phyloP scores from a whole-genome alignment of 345 rosid genomes.

The Hevea brasiliensis region DNA sequence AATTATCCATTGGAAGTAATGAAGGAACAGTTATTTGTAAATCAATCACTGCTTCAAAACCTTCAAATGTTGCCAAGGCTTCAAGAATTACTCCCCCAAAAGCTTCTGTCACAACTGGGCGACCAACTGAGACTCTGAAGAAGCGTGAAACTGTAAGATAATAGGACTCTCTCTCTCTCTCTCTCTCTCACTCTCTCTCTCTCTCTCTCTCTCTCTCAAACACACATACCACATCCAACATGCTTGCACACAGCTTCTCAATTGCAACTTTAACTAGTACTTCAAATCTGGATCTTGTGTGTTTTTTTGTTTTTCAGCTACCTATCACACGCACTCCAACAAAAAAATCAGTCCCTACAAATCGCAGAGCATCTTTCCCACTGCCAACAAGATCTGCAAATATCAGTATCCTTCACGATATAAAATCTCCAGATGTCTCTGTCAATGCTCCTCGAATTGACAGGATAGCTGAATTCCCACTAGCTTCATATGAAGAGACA shows the following conservation, averaged over 20 bases:
- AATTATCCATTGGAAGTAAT: constrained; percentile 53
- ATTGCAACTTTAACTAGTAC: constrained; percentile 9
- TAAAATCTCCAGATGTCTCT: constrained; percentile 90
- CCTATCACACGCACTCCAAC: constrained; percentile 42
- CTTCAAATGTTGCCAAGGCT: constrained; percentile 44
- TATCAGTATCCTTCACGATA: constrained; percentile 47
- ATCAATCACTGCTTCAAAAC: constrained; percentile 48
- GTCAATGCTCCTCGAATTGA: constrained; percentile 94
- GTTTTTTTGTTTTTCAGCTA: constrained; percentile 47
- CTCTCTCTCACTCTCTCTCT: no score
- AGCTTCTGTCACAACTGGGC: constrained; percentile 50
- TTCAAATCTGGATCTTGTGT: constrained; percentile 11
- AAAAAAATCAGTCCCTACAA: constrained; percentile 45
- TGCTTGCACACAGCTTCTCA: neutral
- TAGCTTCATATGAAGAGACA: constrained; percentile 79
- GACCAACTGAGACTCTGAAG: constrained; percentile 41
- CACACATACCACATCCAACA: neutral
- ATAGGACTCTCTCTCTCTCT: neutral
- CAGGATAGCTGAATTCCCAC: constrained; percentile 89
- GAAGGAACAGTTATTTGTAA: constrained; percentile 76
- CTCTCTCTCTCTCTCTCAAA: neutral
- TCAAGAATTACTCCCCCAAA: constrained; percentile 45
- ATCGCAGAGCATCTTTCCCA: constrained; percentile 88
- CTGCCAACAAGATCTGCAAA: constrained; percentile 43
- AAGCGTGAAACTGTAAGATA: constrained; percentile 66